phyloP scores from a whole-genome alignment of 176 grass and related monocot species.

The Olyra latifolia region DNA sequence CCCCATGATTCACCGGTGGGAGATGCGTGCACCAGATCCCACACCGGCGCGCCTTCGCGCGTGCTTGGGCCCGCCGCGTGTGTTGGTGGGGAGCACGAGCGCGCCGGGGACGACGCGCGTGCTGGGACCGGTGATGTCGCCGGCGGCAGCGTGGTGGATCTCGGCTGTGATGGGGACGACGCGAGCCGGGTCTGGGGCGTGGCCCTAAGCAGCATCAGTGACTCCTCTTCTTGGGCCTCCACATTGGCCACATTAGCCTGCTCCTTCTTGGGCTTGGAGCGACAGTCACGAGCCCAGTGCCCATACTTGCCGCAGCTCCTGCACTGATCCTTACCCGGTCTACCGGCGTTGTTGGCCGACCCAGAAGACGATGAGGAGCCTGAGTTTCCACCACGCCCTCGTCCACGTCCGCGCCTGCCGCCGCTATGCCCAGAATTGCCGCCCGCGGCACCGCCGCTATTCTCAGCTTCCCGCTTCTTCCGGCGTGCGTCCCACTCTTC shows the following conservation, averaged over 20 bases:
- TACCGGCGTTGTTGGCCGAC: background rate
- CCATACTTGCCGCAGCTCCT: accelerated
- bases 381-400: accelerated
- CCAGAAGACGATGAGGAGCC: accelerated
- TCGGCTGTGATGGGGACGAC: accelerated
- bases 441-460: background rate
- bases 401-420: accelerated
- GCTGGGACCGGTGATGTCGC: too few species aligned
- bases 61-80: too few species aligned
- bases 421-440: accelerated
- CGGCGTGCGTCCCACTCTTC: background rate
- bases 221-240: too few species aligned
- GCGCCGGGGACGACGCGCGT: too few species aligned
- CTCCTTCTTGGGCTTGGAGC: too few species aligned
- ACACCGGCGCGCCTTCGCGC: accelerated
- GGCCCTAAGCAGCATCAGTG: accelerated
- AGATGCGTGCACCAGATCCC: too few species aligned
- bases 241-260: accelerated
- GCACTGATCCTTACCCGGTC: accelerated
- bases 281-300: too few species aligned
- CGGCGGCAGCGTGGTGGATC: accelerated
- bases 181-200: accelerated
- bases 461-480: background rate
- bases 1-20: too few species aligned
- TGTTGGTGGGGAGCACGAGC: too few species aligned